Evolutionary conservation across 139 green algal species (phyloP).

Genomic region (Coccomyxa sp.): DNA sequence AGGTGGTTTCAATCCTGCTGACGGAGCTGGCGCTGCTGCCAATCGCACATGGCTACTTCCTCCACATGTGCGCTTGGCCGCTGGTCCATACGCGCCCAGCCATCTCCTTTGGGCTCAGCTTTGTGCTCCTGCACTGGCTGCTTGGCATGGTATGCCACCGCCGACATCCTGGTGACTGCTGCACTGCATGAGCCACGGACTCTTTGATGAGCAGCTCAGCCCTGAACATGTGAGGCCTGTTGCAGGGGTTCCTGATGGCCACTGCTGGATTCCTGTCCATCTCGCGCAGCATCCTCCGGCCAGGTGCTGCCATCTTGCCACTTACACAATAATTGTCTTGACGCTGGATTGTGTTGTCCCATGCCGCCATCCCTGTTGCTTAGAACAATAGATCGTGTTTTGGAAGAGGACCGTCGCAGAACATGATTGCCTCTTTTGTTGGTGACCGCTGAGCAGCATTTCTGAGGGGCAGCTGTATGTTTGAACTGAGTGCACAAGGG

Average conservation of each 20-base stretch:
- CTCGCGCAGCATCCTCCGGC: not conserved
- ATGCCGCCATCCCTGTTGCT: not conserved
- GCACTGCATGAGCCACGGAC: too few relatives aligned
- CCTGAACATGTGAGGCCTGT: not conserved
- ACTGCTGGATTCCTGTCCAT: slow-evolving; percentile 8
- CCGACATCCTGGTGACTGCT: too few relatives aligned
- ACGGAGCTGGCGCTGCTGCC: not conserved
- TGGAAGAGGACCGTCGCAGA: too few relatives aligned
- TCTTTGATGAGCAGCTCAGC: not conserved
- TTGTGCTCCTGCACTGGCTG: not conserved
- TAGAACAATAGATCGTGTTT: not conserved
- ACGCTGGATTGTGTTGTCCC: not conserved
- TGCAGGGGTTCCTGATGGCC: not conserved
- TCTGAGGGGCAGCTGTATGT: too few relatives aligned
- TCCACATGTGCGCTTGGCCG: not conserved
- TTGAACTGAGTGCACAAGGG: too few relatives aligned
- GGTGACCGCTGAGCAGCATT: too few relatives aligned
- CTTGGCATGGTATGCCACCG: not conserved
- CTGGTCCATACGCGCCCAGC: not conserved
- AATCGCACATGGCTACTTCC: not conserved
- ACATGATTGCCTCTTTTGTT: too few relatives aligned
- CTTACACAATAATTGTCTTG: not conserved
- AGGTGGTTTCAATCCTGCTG: not conserved
- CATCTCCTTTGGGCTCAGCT: not conserved
- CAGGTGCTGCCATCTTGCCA: slow-evolving; percentile 1